phyloP scores from a whole-genome alignment of 2,329 filamentous ascomycete genomes.

The Ophiocordyceps camponoti-leonardi region DNA sequence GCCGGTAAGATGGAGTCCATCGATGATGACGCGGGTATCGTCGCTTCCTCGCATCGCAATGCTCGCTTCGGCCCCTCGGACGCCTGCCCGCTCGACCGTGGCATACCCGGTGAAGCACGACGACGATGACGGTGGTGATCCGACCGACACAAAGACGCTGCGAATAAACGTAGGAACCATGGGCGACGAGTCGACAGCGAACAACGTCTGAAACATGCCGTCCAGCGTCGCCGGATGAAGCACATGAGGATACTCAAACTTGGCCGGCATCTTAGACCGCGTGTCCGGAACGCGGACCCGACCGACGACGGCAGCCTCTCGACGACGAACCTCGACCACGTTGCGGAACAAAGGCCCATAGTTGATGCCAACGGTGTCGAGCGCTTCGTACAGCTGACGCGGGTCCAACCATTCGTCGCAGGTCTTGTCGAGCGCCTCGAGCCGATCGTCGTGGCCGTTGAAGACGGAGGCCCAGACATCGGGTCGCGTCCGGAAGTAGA shows the following conservation, averaged over 20 bases:
- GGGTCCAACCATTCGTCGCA: conserved; percentile 19
- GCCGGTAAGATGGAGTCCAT: conserved; percentile 24
- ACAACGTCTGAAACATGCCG: conserved; percentile 34
- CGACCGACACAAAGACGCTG: conserved; percentile 27
- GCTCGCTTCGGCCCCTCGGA: conserved; percentile 21
- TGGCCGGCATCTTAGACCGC: conserved; percentile 30
- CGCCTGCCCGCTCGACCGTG: conserved; percentile 15
- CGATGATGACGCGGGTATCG: conserved; percentile 22
- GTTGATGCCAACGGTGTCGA: conserved; percentile 32
- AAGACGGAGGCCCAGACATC: conserved; percentile 6
- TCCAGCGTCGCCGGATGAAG: conserved; percentile 43
- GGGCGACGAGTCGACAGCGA: conserved; percentile 24
- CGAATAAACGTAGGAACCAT: conserved; percentile 32
- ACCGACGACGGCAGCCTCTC: conserved; percentile 16
- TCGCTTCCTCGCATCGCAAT: conserved; percentile 23
- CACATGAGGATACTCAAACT: conserved; percentile 34
- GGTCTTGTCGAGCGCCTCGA: conserved; percentile 7
- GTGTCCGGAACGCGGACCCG: conserved; percentile 29
- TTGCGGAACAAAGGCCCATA: conserved; percentile 34
- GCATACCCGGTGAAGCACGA: conserved; percentile 23
- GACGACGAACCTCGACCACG: conserved; percentile 17
- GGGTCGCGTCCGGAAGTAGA: conserved; percentile 12
- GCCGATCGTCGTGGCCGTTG: conserved; percentile 6
- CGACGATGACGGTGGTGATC: conserved; percentile 12
- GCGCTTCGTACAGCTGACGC: conserved; percentile 30